Base-by-base conservation (phyloP, 805 yeast species). In the Ogataea ganodermae region DNA sequence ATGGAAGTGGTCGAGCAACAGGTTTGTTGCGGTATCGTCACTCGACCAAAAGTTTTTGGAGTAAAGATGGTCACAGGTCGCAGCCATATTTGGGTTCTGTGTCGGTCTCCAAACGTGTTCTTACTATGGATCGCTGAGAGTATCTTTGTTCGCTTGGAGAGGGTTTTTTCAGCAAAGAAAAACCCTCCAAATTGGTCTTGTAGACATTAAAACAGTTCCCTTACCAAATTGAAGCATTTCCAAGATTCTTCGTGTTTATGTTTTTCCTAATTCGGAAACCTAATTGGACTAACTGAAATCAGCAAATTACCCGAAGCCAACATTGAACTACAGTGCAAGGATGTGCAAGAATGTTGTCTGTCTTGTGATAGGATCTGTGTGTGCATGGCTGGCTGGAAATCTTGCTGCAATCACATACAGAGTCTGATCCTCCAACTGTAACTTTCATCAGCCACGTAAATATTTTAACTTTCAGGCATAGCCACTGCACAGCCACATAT, bases 11-110 rank as follows among this genome's bases (percentile, higher is more conserved):
- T 71, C 74, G 44, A 79, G 73, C 16, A 89, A 66, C 9, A 74
- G 71, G 12, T 68, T 69, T 36, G 80, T 79, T 4, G 94, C 89
- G 36, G 75, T 68, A 42, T 81, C 84, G 46, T 83, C 83, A 44
- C 68, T 61, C 22, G 84, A 83, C 80, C 88, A 71, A 48, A 64
- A 64, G 42, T 56, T 55, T 17, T 49, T 46, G 7, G 66, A 56
- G 36, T 54, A 64, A 16, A 53, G 42, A 16, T 55, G 55, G 10
- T 48, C 57, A 42, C 41, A 43, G 17, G 46, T 43, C 14, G 46
- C 46, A 16, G 40, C 39, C 46, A 43, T 43, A 3, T n/a, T 16
- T 17, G 6, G 17, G 17, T 23, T 14, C 30, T 23, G 3, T 14
- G 12, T 3, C 17, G 16, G 7, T 30, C 18, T 18, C 30, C 30